Evolutionary conservation across 2,329 filamentous ascomycete species (phyloP).

Genomic region (Daldinia eschscholtzii): DNA sequence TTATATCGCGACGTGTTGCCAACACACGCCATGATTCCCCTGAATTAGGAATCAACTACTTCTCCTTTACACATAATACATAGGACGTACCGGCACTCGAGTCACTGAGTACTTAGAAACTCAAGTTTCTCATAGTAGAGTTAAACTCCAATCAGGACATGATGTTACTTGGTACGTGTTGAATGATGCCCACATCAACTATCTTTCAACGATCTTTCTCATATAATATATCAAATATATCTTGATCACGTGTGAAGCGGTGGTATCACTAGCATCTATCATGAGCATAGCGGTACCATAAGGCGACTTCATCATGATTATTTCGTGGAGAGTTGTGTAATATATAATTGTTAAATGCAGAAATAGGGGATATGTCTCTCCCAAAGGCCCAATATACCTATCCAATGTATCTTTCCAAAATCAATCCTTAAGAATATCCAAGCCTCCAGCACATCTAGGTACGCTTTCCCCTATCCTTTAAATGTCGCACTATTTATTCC

Average conservation of each 20-base stretch:
- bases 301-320: too few relatives aligned
- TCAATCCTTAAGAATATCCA: background rate
- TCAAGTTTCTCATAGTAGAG: background rate
- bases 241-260: background rate
- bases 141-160: background rate
- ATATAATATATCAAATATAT: background rate
- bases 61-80: background rate
- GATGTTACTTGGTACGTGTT: background rate
- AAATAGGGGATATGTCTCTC: background rate
- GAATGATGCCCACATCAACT: too few relatives aligned
- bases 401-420: background rate
- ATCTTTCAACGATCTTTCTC: too few relatives aligned
- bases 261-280: too few relatives aligned
- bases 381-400: background rate
- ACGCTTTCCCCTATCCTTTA: background rate
- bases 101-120: background rate
- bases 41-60: background rate
- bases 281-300: too few relatives aligned
- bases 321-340: too few relatives aligned
- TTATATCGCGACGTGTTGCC: background rate
- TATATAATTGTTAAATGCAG: too few relatives aligned
- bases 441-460: background rate
- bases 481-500: slow-evolving; percentile 35
- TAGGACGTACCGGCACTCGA: background rate
- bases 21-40: background rate